Evolutionary conservation across 306 rosid genomes (phyloP).

Genomic region (Glycine latifolia): DNA sequence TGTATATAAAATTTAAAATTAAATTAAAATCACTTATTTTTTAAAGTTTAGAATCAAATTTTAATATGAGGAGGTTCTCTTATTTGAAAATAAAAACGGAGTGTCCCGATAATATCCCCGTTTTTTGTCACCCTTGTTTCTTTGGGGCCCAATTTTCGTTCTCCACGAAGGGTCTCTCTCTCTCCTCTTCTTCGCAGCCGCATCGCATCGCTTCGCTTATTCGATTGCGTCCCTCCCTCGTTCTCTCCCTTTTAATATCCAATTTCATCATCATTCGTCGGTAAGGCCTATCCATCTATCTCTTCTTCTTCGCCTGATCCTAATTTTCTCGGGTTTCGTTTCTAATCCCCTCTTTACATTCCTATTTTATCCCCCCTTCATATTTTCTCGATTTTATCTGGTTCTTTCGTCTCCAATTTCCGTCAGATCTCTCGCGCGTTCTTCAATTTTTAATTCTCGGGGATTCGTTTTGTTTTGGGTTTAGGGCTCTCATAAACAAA

Average conservation of each 20-base stretch:
- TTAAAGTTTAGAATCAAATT: too few relatives aligned
- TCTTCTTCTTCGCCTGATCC: background rate
- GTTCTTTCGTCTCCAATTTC: constrained; percentile 33
- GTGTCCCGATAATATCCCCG: background rate
- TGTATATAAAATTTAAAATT: too few relatives aligned
- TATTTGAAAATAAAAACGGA: background rate
- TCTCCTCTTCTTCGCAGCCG: constrained; percentile 24
- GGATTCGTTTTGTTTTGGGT: constrained; percentile 45
- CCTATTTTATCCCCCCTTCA: background rate
- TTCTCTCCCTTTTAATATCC: constrained; percentile 38
- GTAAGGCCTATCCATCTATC: constrained; percentile 25
- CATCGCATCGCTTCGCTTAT: constrained; percentile 10
- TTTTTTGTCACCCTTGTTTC: background rate
- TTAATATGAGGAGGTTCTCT: too few relatives aligned
- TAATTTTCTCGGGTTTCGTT: constrained; percentile 58
- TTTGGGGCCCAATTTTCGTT: constrained; percentile 18
- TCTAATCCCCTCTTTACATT: constrained; percentile 23
- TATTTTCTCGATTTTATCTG: constrained; percentile 10
- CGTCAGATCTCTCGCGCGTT: constrained; percentile 44
- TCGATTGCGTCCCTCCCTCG: constrained; percentile 37
- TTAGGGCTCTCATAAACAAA: constrained; percentile 49
- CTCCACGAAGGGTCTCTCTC: background rate
- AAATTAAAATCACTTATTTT: too few relatives aligned
- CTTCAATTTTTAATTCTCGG: background rate
- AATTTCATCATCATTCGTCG: constrained; percentile 16